Evolutionary conservation across 495 filamentous ascomycete genomes (phyloP).

Genomic region (Hypomontagnella monticulosa): DNA sequence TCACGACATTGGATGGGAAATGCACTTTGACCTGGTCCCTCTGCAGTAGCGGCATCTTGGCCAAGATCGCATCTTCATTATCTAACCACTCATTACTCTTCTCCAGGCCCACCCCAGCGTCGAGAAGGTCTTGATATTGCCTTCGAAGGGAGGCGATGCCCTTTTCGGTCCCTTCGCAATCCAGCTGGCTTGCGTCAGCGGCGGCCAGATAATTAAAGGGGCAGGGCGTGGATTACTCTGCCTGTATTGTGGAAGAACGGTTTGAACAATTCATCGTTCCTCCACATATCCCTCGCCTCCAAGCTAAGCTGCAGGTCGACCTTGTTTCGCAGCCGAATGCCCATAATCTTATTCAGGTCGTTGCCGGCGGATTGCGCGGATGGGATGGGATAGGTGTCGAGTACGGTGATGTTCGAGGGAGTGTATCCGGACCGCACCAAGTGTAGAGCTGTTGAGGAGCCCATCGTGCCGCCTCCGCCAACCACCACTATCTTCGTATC

Average conservation of each 20-base stretch:
- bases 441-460: conserved; percentile 42
- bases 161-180: conserved; percentile 35
- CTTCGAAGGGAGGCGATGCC: conserved; percentile 32
- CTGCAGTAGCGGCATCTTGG: conserved; percentile 35
- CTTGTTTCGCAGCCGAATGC: conserved; percentile 33
- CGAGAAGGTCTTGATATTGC: conserved; percentile 35
- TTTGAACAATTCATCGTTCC: conserved; percentile 39
- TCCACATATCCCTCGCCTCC: conserved; percentile 43
- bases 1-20: not conserved
- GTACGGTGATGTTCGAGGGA: conserved; percentile 41
- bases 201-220: not conserved
- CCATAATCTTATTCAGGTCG: conserved; percentile 46
- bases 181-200: conserved; percentile 32
- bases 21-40: conserved; percentile 37
- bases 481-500: conserved; percentile 36
- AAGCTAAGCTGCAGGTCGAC: conserved; percentile 39
- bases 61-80: conserved; percentile 37
- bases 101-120: conserved; percentile 28
- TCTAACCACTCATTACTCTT: conserved; percentile 42
- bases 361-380: conserved; percentile 43
- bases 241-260: conserved; percentile 44
- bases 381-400: conserved; percentile 41
- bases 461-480: conserved; percentile 42
- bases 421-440: conserved; percentile 38
- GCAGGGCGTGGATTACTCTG: conserved; percentile 16